Conservation (phyloP, 2,329 filamentous ascomycete species). For the Keithomyces neogunnii region DNA sequence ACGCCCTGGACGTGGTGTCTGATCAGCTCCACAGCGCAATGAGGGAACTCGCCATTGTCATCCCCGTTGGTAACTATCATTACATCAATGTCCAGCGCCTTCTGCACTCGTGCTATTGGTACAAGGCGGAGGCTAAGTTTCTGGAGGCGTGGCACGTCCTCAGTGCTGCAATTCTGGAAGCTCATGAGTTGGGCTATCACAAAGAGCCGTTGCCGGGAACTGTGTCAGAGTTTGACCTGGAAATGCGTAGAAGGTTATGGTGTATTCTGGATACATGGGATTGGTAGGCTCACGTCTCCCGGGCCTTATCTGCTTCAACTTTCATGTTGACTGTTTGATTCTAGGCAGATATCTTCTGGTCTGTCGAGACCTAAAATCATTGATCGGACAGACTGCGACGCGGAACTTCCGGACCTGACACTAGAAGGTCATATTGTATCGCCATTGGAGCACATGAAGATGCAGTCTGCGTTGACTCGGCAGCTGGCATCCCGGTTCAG, state of each 20-base stretch:
- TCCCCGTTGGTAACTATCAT: constrained; percentile 20
- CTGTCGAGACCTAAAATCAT: constrained; percentile 21
- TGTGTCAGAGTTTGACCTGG: constrained; percentile 19
- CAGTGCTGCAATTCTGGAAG: constrained; percentile 21
- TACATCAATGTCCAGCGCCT: constrained; percentile 20
- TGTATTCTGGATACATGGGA: constrained; percentile 25
- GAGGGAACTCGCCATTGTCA: constrained; percentile 16
- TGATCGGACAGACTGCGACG: constrained; percentile 18
- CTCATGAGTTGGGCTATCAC: constrained; percentile 19
- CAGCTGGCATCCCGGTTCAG: constrained; percentile 16
- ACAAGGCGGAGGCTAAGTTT: constrained; percentile 23
- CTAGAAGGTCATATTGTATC: constrained; percentile 19
- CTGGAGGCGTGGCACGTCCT: constrained; percentile 23
- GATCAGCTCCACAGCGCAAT: constrained; percentile 17
- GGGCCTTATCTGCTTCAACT: no score
- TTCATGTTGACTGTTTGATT: background rate
- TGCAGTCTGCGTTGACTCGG: constrained; percentile 18
- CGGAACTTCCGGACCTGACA: constrained; percentile 18
- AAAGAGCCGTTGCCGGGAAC: constrained; percentile 11
- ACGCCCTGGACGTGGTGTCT: constrained; percentile 12
- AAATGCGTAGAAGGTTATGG: constrained; percentile 23
- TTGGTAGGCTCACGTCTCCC: constrained; percentile 16
- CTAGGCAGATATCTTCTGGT: constrained; percentile 25
- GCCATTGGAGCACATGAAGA: constrained; percentile 21
- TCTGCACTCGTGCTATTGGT: constrained; percentile 23